These are phyloP conservation scores for Talaromyces sp. DNA, from an alignment of 2,329 filamentous ascomycete genomes.

Conservation along the genomic window DNA sequence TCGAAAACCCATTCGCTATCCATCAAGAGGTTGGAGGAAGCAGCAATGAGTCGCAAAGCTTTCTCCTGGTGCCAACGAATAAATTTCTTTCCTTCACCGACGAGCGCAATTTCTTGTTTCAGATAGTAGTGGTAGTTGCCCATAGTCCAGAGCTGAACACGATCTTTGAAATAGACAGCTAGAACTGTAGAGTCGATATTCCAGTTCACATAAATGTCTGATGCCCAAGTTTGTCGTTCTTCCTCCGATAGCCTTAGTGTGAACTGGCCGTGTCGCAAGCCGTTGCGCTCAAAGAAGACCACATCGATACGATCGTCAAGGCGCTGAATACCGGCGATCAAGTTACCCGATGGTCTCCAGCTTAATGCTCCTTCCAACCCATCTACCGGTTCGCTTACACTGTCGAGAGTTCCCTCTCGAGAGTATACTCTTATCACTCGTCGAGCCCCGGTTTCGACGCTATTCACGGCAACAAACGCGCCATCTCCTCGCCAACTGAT, in stretches of 20 bases:
- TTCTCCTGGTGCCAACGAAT: conserved; percentile 82
- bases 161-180: conserved; percentile 71
- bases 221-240: conserved; percentile 55
- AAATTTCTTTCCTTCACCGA: conserved; percentile 18
- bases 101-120: conserved; percentile 74
- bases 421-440: conserved; percentile 87
- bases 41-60: conserved; percentile 64
- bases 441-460: conserved; percentile 65
- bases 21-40: conserved; percentile 53
- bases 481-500: conserved; percentile 96
- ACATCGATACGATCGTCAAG: conserved; percentile 70
- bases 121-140: conserved; percentile 98
- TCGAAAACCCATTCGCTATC: conserved; percentile 67
- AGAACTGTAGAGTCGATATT: conserved; percentile 90
- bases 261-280: conserved; percentile 94
- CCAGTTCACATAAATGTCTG: conserved; percentile 71
- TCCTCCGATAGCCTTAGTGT: conserved; percentile 67
- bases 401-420: conserved; percentile 84
- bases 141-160: conserved; percentile 92
- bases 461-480: conserved; percentile 83
- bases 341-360: conserved; percentile 87
- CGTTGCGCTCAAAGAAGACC: conserved; percentile 95
- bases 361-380: conserved; percentile 82
- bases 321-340: conserved; percentile 83
- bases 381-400: conserved; percentile 92